Evolutionary conservation across 805 yeast genomes (phyloP).

Genomic region (Sugiyamaella boreocaroliniensis): DNA sequence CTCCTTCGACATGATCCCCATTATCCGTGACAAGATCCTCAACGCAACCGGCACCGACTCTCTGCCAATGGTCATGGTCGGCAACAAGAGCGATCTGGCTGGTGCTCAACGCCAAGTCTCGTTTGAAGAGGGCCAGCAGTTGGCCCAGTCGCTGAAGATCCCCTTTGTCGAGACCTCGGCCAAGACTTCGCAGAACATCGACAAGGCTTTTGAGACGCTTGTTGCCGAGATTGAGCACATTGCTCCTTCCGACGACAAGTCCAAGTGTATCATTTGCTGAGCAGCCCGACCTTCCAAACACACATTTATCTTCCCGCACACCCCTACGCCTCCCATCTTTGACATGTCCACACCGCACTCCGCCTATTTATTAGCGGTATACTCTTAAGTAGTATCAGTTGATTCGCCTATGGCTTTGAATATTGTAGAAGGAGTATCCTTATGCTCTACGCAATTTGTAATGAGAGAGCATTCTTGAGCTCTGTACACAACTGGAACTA

Average conservation of each 20-base stretch:
- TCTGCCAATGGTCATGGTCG: slow-evolving; percentile 64
- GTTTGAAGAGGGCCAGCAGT: slow-evolving; percentile 40
- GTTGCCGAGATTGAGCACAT: slow-evolving; percentile 22
- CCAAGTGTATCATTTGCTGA: slow-evolving; percentile 13
- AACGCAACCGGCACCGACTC: slow-evolving; percentile 52
- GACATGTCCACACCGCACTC: too few relatives aligned
- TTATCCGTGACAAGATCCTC: slow-evolving; percentile 65
- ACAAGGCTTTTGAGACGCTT: slow-evolving; percentile 20
- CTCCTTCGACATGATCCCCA: slow-evolving; percentile 58
- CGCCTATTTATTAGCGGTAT: too few relatives aligned
- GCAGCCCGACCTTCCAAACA: neutral
- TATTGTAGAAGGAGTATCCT: too few relatives aligned
- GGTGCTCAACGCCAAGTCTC: slow-evolving; percentile 50
- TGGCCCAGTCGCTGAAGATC: slow-evolving; percentile 52
- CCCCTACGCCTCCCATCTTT: neutral
- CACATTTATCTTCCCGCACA: neutral
- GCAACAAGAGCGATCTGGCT: slow-evolving; percentile 56
- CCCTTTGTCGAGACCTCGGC: slow-evolving; percentile 71
- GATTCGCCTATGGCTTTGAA: too few relatives aligned
- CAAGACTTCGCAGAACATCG: slow-evolving; percentile 7
- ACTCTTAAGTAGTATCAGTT: too few relatives aligned
- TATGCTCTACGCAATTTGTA: too few relatives aligned
- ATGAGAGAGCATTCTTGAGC: too few relatives aligned
- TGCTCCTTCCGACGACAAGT: slow-evolving; percentile 7
- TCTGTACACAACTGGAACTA: too few relatives aligned